Conservation (phyloP, 2,329 filamentous ascomycete genomes). For the Aspergillus quadrilineatus region DNA sequence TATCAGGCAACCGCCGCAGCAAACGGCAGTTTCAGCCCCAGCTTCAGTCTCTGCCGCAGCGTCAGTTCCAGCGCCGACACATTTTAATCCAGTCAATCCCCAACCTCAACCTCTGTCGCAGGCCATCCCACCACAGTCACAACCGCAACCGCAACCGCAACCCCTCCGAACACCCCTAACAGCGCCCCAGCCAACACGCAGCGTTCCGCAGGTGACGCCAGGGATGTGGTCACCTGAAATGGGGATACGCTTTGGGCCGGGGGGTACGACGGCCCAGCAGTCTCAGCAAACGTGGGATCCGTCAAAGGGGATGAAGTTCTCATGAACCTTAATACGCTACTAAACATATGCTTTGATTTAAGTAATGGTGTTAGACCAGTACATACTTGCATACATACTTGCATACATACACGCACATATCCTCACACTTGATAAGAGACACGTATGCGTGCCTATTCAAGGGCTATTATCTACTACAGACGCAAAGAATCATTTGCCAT, state of each 20-base stretch:
- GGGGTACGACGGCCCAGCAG: conserved; percentile 33
- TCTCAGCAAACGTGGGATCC: conserved; percentile 60
- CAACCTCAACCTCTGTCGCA: conserved; percentile 28
- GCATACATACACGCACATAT: conserved; percentile 2
- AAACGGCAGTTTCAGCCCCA: conserved; percentile 40
- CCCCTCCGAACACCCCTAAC: conserved; percentile 40
- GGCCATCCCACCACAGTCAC: conserved; percentile 28
- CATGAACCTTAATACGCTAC: conserved; percentile 21
- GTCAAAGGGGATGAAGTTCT: conserved; percentile 58
- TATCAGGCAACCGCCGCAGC: conserved; percentile 39
- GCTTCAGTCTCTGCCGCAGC: conserved; percentile 22
- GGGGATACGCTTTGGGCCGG: conserved; percentile 70
- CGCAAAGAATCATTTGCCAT: too few species aligned
- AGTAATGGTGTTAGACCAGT: neutral
- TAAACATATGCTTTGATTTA: neutral
- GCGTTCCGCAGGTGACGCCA: conserved; percentile 43
- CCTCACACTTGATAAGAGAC: too few species aligned
- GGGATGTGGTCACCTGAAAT: conserved; percentile 76
- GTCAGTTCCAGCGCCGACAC: neutral
- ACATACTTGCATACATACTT: neutral
- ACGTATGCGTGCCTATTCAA: too few species aligned
- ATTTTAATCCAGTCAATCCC: conserved; percentile 28
- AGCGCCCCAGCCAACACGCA: conserved; percentile 51
- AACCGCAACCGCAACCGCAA: conserved; percentile 15
- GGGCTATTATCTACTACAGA: too few species aligned